phyloP scores from a whole-genome alignment of 768 basidiomycete species.

The Rhodosporidiobolus sp. region DNA sequence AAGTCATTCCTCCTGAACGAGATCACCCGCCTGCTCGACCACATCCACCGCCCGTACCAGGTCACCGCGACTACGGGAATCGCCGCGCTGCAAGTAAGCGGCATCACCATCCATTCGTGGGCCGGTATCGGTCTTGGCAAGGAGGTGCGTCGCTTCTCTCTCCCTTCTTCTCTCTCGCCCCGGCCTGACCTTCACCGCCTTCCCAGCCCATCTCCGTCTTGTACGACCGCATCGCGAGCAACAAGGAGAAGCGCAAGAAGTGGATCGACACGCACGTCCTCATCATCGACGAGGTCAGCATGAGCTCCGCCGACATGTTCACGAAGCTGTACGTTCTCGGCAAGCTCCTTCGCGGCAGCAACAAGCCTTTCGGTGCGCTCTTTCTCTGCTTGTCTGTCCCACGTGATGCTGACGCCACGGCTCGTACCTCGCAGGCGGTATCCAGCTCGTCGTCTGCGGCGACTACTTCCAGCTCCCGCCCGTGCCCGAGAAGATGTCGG shows the following conservation, averaged over 20 bases:
- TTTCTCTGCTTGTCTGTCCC: neutral
- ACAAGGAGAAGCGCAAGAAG: slow-evolving; percentile 25
- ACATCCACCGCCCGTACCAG: slow-evolving; percentile 23
- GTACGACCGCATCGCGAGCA: slow-evolving; percentile 19
- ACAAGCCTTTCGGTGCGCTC: slow-evolving; percentile 47
- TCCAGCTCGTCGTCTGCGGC: slow-evolving; percentile 49
- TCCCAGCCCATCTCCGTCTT: slow-evolving; percentile 8
- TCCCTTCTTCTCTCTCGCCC: neutral
- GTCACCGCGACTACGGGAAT: slow-evolving; percentile 96
- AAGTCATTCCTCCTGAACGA: slow-evolving; percentile 48
- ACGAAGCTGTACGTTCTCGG: slow-evolving; percentile 49
- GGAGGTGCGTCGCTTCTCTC: slow-evolving; percentile 49
- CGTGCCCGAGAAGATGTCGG: slow-evolving; percentile 41
- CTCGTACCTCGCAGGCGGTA: neutral
- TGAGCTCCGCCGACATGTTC: slow-evolving; percentile 48
- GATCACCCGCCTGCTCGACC: slow-evolving; percentile 29
- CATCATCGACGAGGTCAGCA: slow-evolving; percentile 47
- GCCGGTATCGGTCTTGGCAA: slow-evolving; percentile 82
- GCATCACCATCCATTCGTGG: slow-evolving; percentile 90
- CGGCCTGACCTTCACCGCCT: too few species aligned
- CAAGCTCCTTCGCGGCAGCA: slow-evolving; percentile 43
- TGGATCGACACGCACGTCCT: slow-evolving; percentile 45
- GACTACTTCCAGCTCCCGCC: slow-evolving; percentile 53
- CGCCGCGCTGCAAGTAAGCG: slow-evolving; percentile 94
- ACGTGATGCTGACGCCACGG: neutral